Evolutionary conservation across 331 rosid genomes (phyloP).

Genomic region (Rosa hybrid): DNA sequence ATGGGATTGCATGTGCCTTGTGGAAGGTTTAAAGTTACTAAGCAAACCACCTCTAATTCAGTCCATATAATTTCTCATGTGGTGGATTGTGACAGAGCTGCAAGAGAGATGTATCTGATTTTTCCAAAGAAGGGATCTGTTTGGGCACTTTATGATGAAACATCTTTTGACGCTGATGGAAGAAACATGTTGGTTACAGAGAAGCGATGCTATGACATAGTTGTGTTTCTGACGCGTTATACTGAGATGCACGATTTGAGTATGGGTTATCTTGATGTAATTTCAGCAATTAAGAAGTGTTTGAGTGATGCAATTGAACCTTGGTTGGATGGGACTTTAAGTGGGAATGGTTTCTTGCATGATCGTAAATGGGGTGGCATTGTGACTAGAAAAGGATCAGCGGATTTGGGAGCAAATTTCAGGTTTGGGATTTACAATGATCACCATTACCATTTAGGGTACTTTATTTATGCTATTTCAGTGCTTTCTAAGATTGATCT

Average conservation of each 20-base stretch:
- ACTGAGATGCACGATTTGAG: conserved; percentile 72
- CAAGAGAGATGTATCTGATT: too few species aligned
- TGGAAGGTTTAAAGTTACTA: too few species aligned
- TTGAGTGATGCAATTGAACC: conserved; percentile 65
- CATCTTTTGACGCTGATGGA: conserved; percentile 41
- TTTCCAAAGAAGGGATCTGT: too few species aligned
- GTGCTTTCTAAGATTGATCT: conserved; percentile 80
- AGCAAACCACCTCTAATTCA: too few species aligned
- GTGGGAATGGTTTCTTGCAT: conserved; percentile 67
- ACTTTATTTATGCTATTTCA: conserved; percentile 73
- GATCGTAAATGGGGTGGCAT: conserved; percentile 80
- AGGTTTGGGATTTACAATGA: conserved; percentile 79
- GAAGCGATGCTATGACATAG: conserved; percentile 56
- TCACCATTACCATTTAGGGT: conserved; percentile 76
- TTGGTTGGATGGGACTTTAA: conserved; percentile 68
- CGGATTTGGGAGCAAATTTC: conserved; percentile 61
- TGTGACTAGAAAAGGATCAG: conserved; percentile 61
- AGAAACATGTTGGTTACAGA: conserved; percentile 27
- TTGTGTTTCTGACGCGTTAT: conserved; percentile 64
- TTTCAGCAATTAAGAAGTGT: conserved; percentile 44
- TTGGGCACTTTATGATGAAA: conserved; percentile 31
- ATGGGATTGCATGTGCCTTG: too few species aligned
- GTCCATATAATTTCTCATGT: too few species aligned
- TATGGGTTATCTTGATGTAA: conserved; percentile 48
- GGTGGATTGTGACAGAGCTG: too few species aligned